Percentiles rank a stretch among this genome's conserved stretches.
These are phyloP conservation scores for Yamadazyma takamatsuzukensis DNA, from an alignment of 805 yeast genomes.

Conservation along the genomic window DNA sequence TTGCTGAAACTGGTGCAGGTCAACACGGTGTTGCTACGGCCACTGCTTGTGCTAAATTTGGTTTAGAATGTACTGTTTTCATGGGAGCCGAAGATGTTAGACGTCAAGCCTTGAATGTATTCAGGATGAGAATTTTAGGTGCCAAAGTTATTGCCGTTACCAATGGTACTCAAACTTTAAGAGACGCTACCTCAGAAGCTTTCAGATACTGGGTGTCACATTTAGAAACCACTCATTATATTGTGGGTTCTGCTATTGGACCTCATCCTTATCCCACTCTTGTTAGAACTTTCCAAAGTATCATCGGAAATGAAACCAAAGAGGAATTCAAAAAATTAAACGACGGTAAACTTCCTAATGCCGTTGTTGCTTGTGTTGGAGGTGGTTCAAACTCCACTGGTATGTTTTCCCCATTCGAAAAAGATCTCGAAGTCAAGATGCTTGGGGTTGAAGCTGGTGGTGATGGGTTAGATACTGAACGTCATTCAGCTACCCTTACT, in stretches of 20 bases:
- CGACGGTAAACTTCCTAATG: conserved; percentile 83
- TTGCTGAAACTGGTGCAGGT: conserved; percentile 93
- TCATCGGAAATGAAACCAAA: conserved; percentile 92
- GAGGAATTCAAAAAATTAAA: conserved; percentile 80
- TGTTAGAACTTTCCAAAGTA: conserved; percentile 97
- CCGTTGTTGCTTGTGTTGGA: conserved; percentile 97
- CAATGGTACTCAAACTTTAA: conserved; percentile 90
- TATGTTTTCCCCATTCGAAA: conserved; percentile 89
- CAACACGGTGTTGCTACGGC: conserved; percentile 94
- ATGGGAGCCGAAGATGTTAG: conserved; percentile 99
- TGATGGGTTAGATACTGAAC: conserved; percentile 84
- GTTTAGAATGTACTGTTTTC: conserved; percentile 86
- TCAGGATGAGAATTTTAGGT: conserved; percentile 94
- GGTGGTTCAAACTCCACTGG: conserved; percentile 98
- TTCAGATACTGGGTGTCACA: conserved; percentile 93
- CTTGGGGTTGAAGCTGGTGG: conserved; percentile 99
- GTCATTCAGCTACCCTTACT: conserved; percentile 93
- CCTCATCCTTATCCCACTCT: conserved; percentile 99
- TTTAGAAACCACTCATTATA: conserved; percentile 82
- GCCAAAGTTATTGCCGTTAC: conserved; percentile 93
- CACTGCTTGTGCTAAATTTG: conserved; percentile 89
- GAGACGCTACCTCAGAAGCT: conserved; percentile 98
- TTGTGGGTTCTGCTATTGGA: conserved; percentile 98
- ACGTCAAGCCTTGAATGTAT: conserved; percentile 96
- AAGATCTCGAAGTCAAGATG: conserved; percentile 71